These are phyloP conservation scores for Botryotinia convoluta DNA, from an alignment of 2,329 filamentous ascomycete species.

Conservation along the genomic window DNA sequence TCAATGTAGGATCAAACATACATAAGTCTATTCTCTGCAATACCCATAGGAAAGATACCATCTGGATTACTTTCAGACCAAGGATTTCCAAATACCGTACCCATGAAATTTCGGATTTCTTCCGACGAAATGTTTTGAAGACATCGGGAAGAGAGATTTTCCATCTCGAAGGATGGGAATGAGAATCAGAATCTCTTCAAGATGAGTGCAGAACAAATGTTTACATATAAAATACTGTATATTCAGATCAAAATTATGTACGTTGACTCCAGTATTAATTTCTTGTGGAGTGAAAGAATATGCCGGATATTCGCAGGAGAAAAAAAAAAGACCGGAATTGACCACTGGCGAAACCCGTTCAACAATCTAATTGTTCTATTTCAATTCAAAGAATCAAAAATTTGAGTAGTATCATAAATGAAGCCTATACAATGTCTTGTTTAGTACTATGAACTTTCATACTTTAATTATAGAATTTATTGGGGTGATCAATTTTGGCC, in stretches of 20 bases:
- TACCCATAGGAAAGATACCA: constrained; percentile 23
- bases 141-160: constrained; percentile 18
- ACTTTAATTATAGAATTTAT: neutral
- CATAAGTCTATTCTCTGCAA: constrained; percentile 27
- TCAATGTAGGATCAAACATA: neutral
- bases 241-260: neutral
- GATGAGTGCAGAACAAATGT: neutral
- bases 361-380: neutral
- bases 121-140: constrained; percentile 15
- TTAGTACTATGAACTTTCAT: neutral
- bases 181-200: neutral
- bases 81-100: constrained; percentile 22
- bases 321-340: neutral
- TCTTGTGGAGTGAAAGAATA: neutral
- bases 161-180: neutral
- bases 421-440: neutral
- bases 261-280: neutral
- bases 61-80: constrained; percentile 20
- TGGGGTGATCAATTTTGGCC: neutral
- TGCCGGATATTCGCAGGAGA: neutral
- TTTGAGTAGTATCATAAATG: neutral
- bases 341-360: neutral
- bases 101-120: constrained; percentile 18
- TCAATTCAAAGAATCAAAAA: neutral
- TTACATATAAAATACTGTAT: neutral